phyloP scores from a whole-genome alignment of 805 yeast species.

The Candida ponderosae region DNA sequence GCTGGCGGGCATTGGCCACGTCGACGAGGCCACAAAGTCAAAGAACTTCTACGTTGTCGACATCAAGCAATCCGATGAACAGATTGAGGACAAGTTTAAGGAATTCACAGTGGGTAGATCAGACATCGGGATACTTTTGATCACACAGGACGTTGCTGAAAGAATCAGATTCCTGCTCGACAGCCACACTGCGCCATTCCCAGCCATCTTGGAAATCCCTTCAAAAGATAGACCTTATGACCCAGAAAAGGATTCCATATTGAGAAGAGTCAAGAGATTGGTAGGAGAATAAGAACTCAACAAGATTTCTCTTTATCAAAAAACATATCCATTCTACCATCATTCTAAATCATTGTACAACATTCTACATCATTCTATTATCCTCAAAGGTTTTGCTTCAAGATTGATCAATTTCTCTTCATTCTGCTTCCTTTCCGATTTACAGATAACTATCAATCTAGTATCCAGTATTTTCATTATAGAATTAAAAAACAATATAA shows the following conservation, averaged over 20 bases:
- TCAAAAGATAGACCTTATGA: conserved; percentile 97
- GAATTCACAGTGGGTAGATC: conserved; percentile 66
- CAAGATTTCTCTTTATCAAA: conserved; percentile 1
- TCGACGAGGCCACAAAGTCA: conserved; percentile 42
- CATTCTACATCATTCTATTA: not conserved
- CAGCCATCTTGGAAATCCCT: conserved; percentile 94
- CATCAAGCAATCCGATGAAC: conserved; percentile 69
- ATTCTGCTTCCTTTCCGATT: no score
- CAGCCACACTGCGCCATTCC: conserved; percentile 81
- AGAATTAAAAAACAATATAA: no score
- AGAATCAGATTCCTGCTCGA: conserved; percentile 78
- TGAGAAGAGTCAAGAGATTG: conserved; percentile 88
- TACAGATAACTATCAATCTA: no score
- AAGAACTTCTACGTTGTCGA: conserved; percentile 80
- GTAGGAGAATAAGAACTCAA: conserved; percentile 67
- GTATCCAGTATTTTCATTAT: no score
- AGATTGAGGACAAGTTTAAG: conserved; percentile 67
- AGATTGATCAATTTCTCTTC: no score
- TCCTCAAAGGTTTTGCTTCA: no score
- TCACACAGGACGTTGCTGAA: conserved; percentile 94
- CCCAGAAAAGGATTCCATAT: conserved; percentile 94
- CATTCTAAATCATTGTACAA: not conserved
- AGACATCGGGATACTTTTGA: conserved; percentile 87
- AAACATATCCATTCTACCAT: not conserved
- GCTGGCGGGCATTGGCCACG: conserved; percentile 92